Percentiles rank a stretch among this genome's conserved stretches.
These are phyloP conservation scores for Geotrichum phurueaensis DNA, from an alignment of 1,139 yeast species.

Conservation along the genomic window DNA sequence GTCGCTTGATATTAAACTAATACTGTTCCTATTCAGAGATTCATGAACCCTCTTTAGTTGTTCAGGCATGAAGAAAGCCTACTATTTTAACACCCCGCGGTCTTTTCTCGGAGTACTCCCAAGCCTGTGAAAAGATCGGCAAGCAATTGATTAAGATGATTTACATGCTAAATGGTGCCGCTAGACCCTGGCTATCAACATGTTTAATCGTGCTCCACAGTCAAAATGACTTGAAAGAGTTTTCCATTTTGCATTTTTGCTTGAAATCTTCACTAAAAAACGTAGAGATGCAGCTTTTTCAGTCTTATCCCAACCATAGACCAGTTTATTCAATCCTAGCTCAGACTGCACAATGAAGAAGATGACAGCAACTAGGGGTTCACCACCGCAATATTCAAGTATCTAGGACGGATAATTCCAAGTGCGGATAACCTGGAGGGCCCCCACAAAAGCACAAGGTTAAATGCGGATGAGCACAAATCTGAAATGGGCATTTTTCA, in stretches of 20 bases:
- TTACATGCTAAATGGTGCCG: neutral
- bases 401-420: neutral
- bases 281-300: neutral
- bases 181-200: neutral
- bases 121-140: too few relatives aligned
- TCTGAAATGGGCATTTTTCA: neutral
- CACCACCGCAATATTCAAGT: neutral
- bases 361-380: neutral
- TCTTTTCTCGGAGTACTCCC: too few relatives aligned
- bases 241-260: neutral
- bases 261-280: neutral
- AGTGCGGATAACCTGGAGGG: neutral
- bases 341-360: neutral
- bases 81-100: too few relatives aligned
- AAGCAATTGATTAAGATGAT: too few relatives aligned
- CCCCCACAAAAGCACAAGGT: too few relatives aligned
- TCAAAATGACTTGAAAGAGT: neutral
- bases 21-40: too few relatives aligned
- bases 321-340: neutral
- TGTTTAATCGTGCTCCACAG: neutral
- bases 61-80: too few relatives aligned
- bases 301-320: neutral
- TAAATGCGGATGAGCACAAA: neutral
- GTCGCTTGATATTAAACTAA: too few relatives aligned
- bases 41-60: too few relatives aligned